Conservation (phyloP, 2,329 filamentous ascomycete genomes). For the Hypoxylon sp. region DNA sequence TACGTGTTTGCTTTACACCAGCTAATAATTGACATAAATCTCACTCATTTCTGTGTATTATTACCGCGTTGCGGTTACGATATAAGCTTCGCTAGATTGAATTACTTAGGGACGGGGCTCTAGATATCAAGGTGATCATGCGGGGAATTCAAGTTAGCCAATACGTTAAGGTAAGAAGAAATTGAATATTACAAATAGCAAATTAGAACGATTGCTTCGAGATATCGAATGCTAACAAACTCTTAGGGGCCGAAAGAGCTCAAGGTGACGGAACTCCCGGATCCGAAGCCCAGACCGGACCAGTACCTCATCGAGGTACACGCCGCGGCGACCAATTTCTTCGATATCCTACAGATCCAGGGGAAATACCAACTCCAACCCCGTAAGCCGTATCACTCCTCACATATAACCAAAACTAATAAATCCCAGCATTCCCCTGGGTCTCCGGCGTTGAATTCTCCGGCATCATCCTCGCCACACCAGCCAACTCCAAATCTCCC, state of each 20-base stretch:
- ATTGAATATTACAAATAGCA: no score
- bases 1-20: not conserved
- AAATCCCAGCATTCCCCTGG: constrained; percentile 78
- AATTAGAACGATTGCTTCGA: no score
- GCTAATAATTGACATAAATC: not conserved
- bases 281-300: constrained; percentile 76
- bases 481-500: constrained; percentile 63
- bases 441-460: constrained; percentile 89
- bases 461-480: constrained; percentile 78
- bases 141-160: constrained; percentile 79
- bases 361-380: constrained; percentile 97
- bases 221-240: constrained; percentile 22
- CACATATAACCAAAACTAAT: constrained; percentile 3
- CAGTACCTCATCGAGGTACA: constrained; percentile 91
- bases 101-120: not conserved
- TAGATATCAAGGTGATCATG: constrained; percentile 64
- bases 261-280: constrained; percentile 78
- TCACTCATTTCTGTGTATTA: not conserved
- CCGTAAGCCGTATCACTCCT: constrained; percentile 56
- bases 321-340: constrained; percentile 93
- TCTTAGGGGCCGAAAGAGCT: constrained; percentile 82
- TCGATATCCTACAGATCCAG: constrained; percentile 94
- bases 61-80: not conserved
- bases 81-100: not conserved
- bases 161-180: constrained; percentile 75